These are phyloP conservation scores for Sarocladium strictum DNA, from an alignment of 2,329 filamentous ascomycete species.

Conservation along the genomic window DNA sequence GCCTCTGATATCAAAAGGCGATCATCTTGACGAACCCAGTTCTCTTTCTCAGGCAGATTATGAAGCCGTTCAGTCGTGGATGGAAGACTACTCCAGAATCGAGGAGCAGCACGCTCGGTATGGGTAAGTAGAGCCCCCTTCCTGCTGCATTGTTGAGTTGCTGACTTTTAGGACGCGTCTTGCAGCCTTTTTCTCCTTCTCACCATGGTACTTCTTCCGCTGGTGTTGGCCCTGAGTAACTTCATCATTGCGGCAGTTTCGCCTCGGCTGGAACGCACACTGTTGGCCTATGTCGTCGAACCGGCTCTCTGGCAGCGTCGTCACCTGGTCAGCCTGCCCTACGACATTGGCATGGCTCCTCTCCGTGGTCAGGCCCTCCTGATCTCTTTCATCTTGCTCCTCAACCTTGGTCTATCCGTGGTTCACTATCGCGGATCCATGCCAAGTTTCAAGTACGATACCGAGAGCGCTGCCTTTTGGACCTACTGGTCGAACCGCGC, in stretches of 20 bases:
- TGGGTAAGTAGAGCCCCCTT: conserved; percentile 11
- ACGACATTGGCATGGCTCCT: conserved; percentile 19
- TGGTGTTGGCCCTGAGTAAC: conserved; percentile 18
- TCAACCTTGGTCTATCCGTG: conserved; percentile 27
- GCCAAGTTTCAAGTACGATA: conserved; percentile 21
- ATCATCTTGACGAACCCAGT: background rate
- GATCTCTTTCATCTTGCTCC: conserved; percentile 25
- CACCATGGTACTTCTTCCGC: conserved; percentile 9
- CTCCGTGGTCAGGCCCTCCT: conserved; percentile 33
- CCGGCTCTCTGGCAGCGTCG: conserved; percentile 13
- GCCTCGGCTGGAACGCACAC: background rate
- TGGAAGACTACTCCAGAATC: conserved; percentile 11
- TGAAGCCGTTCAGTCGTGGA: conserved; percentile 8
- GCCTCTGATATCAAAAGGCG: background rate
- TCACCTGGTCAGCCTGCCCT: conserved; percentile 12
- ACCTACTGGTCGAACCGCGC: conserved; percentile 30
- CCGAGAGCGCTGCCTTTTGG: conserved; percentile 3
- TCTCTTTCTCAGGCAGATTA: conserved; percentile 7
- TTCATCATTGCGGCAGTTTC: conserved; percentile 20
- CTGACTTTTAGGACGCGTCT: too few species aligned
- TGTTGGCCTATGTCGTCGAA: conserved; percentile 16
- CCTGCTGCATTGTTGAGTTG: too few species aligned
- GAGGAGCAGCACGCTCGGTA: conserved; percentile 11
- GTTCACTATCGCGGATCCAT: conserved; percentile 19
- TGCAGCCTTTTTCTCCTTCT: background rate